phyloP scores from a whole-genome alignment of 768 basidiomycete genomes.

The Lentinula raphanica region DNA sequence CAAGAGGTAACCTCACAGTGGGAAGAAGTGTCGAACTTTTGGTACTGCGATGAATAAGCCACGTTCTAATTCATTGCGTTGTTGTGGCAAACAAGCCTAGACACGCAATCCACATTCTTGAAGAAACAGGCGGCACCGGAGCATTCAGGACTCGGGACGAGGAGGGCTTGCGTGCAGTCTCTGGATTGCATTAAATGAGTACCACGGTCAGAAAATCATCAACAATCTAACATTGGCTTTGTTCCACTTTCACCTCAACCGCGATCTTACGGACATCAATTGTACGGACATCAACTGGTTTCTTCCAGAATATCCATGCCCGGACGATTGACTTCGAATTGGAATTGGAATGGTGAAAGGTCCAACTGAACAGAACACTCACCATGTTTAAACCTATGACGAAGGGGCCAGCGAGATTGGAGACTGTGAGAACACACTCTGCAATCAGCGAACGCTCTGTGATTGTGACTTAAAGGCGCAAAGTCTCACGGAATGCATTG shows the following conservation, averaged over 20 bases:
- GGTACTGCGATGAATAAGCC: slow-evolving; percentile 59
- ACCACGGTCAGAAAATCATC: not conserved
- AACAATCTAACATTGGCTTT: too few species aligned
- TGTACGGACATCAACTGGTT: too few species aligned
- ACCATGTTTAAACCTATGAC: not conserved
- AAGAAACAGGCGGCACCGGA: slow-evolving; percentile 48
- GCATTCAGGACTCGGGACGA: too few species aligned
- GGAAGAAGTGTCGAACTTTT: slow-evolving; percentile 64
- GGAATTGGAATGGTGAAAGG: not conserved
- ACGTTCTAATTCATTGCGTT: slow-evolving; percentile 71
- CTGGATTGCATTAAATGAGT: too few species aligned
- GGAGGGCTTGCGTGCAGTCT: slow-evolving; percentile 57
- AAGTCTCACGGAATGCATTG: not conserved
- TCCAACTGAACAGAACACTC: not conserved
- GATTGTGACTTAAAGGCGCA: not conserved
- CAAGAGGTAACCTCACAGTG: slow-evolving; percentile 58
- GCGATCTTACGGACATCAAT: not conserved
- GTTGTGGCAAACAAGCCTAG: slow-evolving; percentile 74
- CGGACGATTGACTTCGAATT: not conserved
- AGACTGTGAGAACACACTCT: not conserved
- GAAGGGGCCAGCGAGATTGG: not conserved
- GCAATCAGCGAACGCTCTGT: not conserved
- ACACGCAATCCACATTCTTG: slow-evolving; percentile 75
- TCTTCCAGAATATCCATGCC: slow-evolving; percentile 1
- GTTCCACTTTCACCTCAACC: not conserved